A percentile compares a stretch with the other conserved stretches of the same genome.
Evolutionary conservation across 495 filamentous ascomycete genomes (phyloP).

Genomic region (Xylaria curta): DNA sequence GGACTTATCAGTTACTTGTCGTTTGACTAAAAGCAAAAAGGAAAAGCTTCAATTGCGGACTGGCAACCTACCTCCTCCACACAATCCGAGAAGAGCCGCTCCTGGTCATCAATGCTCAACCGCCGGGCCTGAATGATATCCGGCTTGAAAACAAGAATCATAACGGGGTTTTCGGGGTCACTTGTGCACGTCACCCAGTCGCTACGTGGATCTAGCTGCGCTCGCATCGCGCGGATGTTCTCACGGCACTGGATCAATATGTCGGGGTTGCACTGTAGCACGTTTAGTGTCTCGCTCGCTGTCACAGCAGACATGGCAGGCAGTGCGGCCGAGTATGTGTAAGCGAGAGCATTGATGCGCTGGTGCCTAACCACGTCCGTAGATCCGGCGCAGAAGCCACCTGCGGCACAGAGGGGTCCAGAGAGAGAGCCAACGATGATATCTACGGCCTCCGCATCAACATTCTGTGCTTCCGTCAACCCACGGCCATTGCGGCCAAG

Average conservation of each 20-base stretch:
- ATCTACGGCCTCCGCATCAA: conserved; percentile 87
- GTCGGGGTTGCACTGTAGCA: conserved; percentile 85
- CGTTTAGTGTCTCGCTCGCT: conserved; percentile 84
- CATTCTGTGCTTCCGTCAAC: conserved; percentile 93
- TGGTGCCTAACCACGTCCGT: conserved; percentile 94
- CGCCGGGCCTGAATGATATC: conserved; percentile 77
- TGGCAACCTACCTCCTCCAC: conserved; percentile 83
- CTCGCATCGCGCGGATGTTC: conserved; percentile 78
- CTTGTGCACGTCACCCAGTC: conserved; percentile 90
- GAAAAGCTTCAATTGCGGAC: background rate
- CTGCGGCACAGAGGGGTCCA: conserved; percentile 87
- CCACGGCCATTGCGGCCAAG: conserved; percentile 89
- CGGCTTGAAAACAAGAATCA: conserved; percentile 83
- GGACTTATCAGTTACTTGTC: background rate
- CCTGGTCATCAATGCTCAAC: conserved; percentile 75
- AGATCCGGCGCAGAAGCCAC: conserved; percentile 92
- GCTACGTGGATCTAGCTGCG: conserved; percentile 88
- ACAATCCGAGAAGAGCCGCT: conserved; percentile 83
- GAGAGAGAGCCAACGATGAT: conserved; percentile 93
- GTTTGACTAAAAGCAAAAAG: background rate
- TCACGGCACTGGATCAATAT: conserved; percentile 78
- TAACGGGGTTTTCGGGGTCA: conserved; percentile 81
- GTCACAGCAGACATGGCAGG: conserved; percentile 93
- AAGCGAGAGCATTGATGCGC: conserved; percentile 85
- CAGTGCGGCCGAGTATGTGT: conserved; percentile 93